These are phyloP conservation scores for Citeromyces hawaiiensis DNA, from an alignment of 1,139 yeast genomes.

Conservation along the genomic window DNA sequence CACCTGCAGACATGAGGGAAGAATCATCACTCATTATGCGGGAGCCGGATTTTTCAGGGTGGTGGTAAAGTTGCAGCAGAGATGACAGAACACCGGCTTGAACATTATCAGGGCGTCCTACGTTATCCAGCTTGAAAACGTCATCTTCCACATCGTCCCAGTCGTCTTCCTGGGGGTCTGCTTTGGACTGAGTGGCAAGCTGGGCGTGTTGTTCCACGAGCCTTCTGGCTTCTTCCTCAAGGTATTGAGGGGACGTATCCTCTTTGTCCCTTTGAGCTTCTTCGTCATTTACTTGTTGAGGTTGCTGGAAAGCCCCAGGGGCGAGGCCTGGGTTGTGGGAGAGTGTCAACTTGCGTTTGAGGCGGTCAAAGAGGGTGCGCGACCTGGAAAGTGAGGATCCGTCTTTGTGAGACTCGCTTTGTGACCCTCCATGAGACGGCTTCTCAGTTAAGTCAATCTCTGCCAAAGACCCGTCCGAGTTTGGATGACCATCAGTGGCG, in stretches of 20 bases:
- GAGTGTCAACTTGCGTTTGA: not conserved
- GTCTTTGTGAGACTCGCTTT: not conserved
- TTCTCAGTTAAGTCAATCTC: not conserved
- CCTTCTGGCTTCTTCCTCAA: constrained; percentile 4
- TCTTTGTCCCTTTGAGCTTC: constrained; percentile 4
- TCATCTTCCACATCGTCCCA: constrained; percentile 17
- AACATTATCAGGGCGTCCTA: constrained; percentile 63
- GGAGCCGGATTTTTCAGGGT: constrained; percentile 1
- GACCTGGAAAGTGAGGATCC: not conserved
- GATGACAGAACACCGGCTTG: constrained; percentile 80
- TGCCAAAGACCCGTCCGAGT: not conserved
- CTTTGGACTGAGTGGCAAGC: not conserved
- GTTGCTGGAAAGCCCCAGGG: constrained; percentile 6
- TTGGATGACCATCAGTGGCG: not conserved
- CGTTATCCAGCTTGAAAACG: constrained; percentile 31
- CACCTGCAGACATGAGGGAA: constrained; percentile 2
- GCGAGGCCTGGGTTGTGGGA: constrained; percentile 4
- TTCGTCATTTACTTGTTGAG: constrained; percentile 1
- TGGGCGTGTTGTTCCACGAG: constrained; percentile 5
- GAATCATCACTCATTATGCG: not conserved
- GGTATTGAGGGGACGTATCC: constrained; percentile 4
- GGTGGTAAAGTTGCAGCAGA: constrained; percentile 44
- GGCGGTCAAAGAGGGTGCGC: not conserved
- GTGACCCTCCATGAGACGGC: not conserved
- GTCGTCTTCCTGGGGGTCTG: constrained; percentile 2